Base-by-base conservation (phyloP, 2,329 filamentous ascomycete genomes). In the Paraphoma chrysanthemicola region DNA sequence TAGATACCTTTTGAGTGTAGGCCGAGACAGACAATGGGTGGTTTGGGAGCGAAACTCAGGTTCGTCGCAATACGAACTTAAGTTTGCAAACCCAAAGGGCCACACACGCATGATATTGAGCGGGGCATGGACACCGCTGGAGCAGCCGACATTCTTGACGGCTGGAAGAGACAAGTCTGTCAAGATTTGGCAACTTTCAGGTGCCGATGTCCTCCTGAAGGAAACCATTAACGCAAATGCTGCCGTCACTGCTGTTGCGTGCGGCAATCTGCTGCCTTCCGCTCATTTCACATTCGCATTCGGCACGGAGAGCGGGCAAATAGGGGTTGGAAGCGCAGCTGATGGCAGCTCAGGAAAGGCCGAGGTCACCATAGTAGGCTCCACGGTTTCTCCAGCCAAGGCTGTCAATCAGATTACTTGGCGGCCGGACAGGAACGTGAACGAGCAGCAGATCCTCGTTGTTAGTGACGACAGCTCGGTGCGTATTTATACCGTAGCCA, bases 101-200 rank as follows among this genome's bases (percentile, higher is more conserved):
- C 95, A 99, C 75, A 84, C 90, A 4, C 84, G 95, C 56, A 98
- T 99, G 93, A 93, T 99, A 44, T 82, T 98, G 12, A 92, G 93
- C 71, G 90, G 88, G 1, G 87, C 91, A 2, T 99, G 95, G 94
- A 88, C 90, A 1, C 48, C 64, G 0, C 63, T 69, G 1, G 70
- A 71, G 7, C 70, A 74, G 8, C 66, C 77, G 5, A 75, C 84
- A 29, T 99, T 99, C 76, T 90, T 90, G 11, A 99, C 95, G 0
- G 94, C 93, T 1, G 92, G 93, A 3, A 85, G 95, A 67, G 95
- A 99, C 77, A 98, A 96, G 79, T 84, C 83, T 28, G 88, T 96
- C 48, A 88, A 85, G 63, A 72, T 88, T 36, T 89, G 86, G 86
- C 72, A 72, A 43, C 53, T 81, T 4, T 29, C 39, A 0, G 68